A percentile compares a stretch with the other conserved stretches of the same genome.
These are phyloP conservation scores for Plectosphaerella plurivora DNA, from an alignment of 2,329 filamentous ascomycete genomes.

Conservation along the genomic window DNA sequence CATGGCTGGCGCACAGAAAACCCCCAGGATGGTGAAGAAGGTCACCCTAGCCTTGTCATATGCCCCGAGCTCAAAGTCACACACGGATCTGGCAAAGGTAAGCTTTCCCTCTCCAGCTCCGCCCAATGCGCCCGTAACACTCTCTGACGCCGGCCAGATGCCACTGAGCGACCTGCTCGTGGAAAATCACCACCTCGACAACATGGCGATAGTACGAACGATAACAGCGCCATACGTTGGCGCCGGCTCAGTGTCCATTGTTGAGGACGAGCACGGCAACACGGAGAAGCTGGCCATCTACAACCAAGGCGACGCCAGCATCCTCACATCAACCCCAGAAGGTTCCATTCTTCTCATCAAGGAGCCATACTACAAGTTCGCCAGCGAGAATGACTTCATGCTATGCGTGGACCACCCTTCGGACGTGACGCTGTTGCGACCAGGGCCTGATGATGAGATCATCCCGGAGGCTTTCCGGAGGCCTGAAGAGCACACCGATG, in stretches of 20 bases:
- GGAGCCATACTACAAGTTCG: constrained; percentile 30
- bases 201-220: constrained; percentile 23
- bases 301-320: constrained; percentile 25
- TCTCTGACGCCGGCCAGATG: constrained; percentile 14
- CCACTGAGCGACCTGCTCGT: constrained; percentile 21
- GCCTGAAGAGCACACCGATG: constrained; percentile 13
- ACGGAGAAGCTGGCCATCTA: constrained; percentile 31
- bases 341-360: constrained; percentile 26
- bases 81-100: constrained; percentile 9
- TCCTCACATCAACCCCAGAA: constrained; percentile 25
- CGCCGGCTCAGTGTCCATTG: constrained; percentile 26
- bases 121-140: too few relatives aligned
- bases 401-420: constrained; percentile 30
- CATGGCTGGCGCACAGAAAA: constrained; percentile 2
- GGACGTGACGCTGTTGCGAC: constrained; percentile 22
- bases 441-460: constrained; percentile 20
- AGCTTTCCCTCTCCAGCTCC: not conserved
- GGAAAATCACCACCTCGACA: constrained; percentile 27
- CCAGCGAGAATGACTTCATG: constrained; percentile 22
- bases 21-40: constrained; percentile 17
- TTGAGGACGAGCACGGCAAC: constrained; percentile 29
- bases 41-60: constrained; percentile 16
- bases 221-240: constrained; percentile 24
- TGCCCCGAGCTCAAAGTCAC: constrained; percentile 11
- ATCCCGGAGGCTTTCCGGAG: constrained; percentile 21